Conservation (phyloP, 805 yeast species). For the Hanseniaspora nectarophila region DNA sequence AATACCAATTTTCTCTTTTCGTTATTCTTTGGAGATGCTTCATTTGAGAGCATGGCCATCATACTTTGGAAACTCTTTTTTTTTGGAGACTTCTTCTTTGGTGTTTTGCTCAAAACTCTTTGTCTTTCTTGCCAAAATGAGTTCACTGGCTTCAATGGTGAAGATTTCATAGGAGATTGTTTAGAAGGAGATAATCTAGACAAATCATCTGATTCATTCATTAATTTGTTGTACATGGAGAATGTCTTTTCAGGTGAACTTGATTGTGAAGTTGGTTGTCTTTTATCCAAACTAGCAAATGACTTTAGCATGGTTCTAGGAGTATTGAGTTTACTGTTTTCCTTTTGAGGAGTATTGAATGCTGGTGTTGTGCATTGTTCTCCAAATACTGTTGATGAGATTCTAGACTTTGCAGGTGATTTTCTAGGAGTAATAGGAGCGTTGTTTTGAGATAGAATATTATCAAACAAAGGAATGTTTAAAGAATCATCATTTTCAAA, state of each 20-base stretch:
- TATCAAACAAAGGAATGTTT: conserved; percentile 8
- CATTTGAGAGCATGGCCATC: no score
- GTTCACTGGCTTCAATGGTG: neutral
- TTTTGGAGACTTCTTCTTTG: neutral
- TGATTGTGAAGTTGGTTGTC: neutral
- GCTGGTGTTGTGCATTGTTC: neutral
- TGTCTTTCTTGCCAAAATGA: neutral
- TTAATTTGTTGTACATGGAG: neutral
- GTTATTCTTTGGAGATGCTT: no score
- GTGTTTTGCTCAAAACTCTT: neutral
- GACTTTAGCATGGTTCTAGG: conserved; percentile 5
- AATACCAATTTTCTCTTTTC: conserved; percentile 6
- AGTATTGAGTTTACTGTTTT: neutral
- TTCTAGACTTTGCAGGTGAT: conserved; percentile 5
- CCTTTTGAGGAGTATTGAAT: neutral
- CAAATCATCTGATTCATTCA: neutral
- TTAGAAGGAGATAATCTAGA: neutral
- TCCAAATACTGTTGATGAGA: neutral
- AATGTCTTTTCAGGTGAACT: conserved; percentile 3
- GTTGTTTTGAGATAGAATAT: neutral
- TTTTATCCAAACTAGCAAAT: neutral
- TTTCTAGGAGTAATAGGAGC: conserved; percentile 4
- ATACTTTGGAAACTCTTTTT: neutral
- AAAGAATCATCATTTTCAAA: conserved; percentile 1
- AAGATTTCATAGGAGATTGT: neutral